Conservation (phyloP, 257 asterid genomes). For the Mentha longifolia region DNA sequence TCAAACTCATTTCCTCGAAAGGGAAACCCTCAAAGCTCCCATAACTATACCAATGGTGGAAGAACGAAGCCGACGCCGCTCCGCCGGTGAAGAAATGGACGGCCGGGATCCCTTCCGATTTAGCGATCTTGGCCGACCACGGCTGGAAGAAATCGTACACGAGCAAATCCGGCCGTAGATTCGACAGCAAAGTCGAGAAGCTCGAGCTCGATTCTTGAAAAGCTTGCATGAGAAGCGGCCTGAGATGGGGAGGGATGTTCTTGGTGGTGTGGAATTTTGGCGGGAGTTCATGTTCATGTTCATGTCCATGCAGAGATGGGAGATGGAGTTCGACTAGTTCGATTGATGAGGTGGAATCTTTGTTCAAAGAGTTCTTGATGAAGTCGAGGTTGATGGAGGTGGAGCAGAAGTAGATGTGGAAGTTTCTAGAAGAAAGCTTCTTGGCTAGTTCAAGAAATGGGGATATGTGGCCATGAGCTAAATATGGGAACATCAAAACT, state of each 20-base stretch:
- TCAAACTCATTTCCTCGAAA: constrained; percentile 18
- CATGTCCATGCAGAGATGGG: constrained; percentile 12
- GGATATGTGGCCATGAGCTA: constrained; percentile 39
- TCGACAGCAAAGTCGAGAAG: constrained; percentile 21
- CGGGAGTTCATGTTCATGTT: constrained; percentile 25
- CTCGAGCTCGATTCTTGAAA: constrained; percentile 33
- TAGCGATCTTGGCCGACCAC: constrained; percentile 39
- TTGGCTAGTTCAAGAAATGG: constrained; percentile 37
- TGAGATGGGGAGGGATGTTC: constrained; percentile 38
- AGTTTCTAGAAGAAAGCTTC: constrained; percentile 30
- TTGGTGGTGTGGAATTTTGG: constrained; percentile 48
- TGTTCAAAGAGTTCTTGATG: background rate
- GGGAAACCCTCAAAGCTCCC: constrained; percentile 31
- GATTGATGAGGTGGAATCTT: background rate
- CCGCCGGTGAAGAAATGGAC: constrained; percentile 35
- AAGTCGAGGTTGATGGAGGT: constrained; percentile 19
- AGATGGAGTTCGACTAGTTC: constrained; percentile 1
- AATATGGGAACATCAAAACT: constrained; percentile 36
- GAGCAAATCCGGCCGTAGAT: constrained; percentile 36
- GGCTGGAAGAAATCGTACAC: constrained; percentile 43
- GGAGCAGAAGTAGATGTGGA: constrained; percentile 32
- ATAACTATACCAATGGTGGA: constrained; percentile 27
- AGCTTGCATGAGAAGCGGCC: constrained; percentile 33
- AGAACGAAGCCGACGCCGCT: constrained; percentile 17
- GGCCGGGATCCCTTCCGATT: constrained; percentile 37